Evolutionary conservation across 768 basidiomycete species (phyloP), one percentile per base, ranked within the genome.

Genomic region (Leccinum truebloodii): DNA sequence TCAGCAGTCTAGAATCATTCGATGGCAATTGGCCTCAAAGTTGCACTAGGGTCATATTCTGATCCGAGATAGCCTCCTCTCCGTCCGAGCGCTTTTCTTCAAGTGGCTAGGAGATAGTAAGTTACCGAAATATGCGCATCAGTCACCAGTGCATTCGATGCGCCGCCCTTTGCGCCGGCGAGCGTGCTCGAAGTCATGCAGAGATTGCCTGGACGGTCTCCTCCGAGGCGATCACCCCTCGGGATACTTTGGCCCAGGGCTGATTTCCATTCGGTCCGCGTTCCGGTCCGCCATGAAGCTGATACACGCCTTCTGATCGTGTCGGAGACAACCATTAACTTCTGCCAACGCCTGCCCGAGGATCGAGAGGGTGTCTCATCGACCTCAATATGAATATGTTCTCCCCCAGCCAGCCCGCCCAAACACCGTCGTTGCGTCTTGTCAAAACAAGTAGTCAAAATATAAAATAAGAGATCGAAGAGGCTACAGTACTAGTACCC

Each of bases 341-440:
- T 41, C 41, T 41, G 41, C 18, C 39, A 39, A 39, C 39, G 39
- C 39, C 18, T 28, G 14, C 52, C 52, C n/a, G 34, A n/a, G 35
- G n/a, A 5, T 30, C 26, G 10, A 39, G 20, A 18, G 20, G 1
- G n/a, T 30, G 41, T 55, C 55, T 64, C 62, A 54, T 24, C 44
- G 41, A 41, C 30, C 48, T 65, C 59, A 52, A 54, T 24, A n/a
- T 22, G 9, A 52, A 54, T 24, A 24, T 22, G 9, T n/a, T 30
- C 28, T 41, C 28, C 46, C 32, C 18, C 41, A 41, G 41, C 0
- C n/a, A 14, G 28, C 37, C 32, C 41, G 4, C 18, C 52, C 41
- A 39, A 54, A 46, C 18, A n/a, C 39, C 57, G 48, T 51, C 12
- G 18, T 12, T 16, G 44, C 18, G 53, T 41, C 28, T 35, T 26